These are phyloP conservation scores for Candida krabiensis DNA, from an alignment of 805 yeast species.

Conservation along the genomic window DNA sequence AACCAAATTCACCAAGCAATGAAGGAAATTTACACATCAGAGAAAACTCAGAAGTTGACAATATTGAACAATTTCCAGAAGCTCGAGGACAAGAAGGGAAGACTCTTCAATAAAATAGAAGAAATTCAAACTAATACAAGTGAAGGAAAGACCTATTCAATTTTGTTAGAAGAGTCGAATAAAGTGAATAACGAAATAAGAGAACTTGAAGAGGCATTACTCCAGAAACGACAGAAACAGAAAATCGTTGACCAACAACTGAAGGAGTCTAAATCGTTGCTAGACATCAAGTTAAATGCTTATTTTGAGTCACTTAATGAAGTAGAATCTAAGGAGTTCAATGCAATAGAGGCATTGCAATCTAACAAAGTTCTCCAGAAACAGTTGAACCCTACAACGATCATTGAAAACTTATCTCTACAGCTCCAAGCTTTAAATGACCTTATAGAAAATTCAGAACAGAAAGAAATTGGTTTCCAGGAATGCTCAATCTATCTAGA, in stretches of 20 bases:
- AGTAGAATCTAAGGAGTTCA: constrained; percentile 22
- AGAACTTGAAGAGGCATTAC: constrained; percentile 37
- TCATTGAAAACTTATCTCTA: constrained; percentile 22
- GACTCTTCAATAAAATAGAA: constrained; percentile 36
- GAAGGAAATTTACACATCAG: constrained; percentile 45
- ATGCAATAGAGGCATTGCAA: constrained; percentile 18
- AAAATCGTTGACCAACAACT: constrained; percentile 38
- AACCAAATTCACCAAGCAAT: constrained; percentile 44
- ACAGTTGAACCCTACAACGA: constrained; percentile 16
- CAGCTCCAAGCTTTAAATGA: constrained; percentile 29
- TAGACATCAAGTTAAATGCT: constrained; percentile 48
- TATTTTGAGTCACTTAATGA: constrained; percentile 37
- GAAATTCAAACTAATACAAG: constrained; percentile 39
- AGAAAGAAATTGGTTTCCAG: constrained; percentile 19
- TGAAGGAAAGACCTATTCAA: constrained; percentile 42
- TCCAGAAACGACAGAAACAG: constrained; percentile 35
- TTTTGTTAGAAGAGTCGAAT: constrained; percentile 34
- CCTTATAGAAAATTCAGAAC: constrained; percentile 18
- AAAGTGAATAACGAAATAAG: constrained; percentile 39
- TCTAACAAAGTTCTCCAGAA: constrained; percentile 12
- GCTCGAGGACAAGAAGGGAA: constrained; percentile 42
- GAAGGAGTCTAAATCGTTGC: constrained; percentile 45
- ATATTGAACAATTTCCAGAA: constrained; percentile 33
- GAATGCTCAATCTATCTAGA: constrained; percentile 25
- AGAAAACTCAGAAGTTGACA: constrained; percentile 30